Percentiles rank a stretch among this genome's conserved stretches.
These are phyloP conservation scores for Cercospora sp. DNA, from an alignment of 2,329 filamentous ascomycete genomes.

Conservation along the genomic window DNA sequence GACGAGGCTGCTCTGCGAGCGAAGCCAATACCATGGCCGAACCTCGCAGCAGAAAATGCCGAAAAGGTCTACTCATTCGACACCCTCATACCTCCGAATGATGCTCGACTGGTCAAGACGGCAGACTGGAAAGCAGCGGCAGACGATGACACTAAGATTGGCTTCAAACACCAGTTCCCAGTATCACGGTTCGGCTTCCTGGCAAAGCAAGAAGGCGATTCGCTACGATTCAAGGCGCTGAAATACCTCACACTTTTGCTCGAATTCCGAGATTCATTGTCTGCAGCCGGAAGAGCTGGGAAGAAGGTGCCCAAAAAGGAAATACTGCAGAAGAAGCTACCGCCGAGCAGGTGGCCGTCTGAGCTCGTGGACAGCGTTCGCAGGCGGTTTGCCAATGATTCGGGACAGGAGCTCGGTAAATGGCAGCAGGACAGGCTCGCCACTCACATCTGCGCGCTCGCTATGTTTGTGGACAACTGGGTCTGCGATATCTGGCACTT, in stretches of 20 bases:
- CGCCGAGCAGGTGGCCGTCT: constrained; percentile 54
- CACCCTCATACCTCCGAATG: constrained; percentile 65
- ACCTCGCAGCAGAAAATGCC: constrained; percentile 65
- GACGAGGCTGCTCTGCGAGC: constrained; percentile 64
- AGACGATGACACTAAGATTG: constrained; percentile 50
- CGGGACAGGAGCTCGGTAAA: constrained; percentile 63
- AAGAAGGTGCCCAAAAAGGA: constrained; percentile 62
- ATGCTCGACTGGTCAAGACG: constrained; percentile 67
- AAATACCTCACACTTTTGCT: constrained; percentile 53
- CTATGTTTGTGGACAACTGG: constrained; percentile 71
- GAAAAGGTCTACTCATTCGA: constrained; percentile 72
- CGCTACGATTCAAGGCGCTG: constrained; percentile 49
- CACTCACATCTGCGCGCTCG: constrained; percentile 71
- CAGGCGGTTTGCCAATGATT: constrained; percentile 65
- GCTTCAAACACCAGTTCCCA: constrained; percentile 64
- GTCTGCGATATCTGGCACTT: constrained; percentile 70
- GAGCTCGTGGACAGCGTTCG: constrained; percentile 66
- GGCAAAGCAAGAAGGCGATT: constrained; percentile 54
- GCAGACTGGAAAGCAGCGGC: constrained; percentile 72
- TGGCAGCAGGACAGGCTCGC: constrained; percentile 71
- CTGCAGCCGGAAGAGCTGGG: constrained; percentile 36
- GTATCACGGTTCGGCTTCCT: constrained; percentile 62
- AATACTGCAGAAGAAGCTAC: constrained; percentile 59
- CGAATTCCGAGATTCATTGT: constrained; percentile 49
- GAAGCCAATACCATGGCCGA: constrained; percentile 72